phyloP scores from a whole-genome alignment of 202 grass and related monocot species.

The Musa balbisiana region DNA sequence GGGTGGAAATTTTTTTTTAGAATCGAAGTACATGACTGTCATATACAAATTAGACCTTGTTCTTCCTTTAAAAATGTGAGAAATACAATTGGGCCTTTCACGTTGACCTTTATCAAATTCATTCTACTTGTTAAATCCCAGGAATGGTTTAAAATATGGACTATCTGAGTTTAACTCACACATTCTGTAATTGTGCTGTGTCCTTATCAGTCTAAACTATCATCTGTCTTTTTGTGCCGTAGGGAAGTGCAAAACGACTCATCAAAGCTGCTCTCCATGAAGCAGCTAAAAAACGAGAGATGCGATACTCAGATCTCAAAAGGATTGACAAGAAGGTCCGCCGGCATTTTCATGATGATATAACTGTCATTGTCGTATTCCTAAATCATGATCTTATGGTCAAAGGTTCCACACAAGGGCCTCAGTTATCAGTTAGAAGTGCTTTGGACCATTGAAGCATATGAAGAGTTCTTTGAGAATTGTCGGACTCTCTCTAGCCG shows the following conservation, averaged over 20 bases:
- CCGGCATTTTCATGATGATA: slow-evolving; percentile 93
- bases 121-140: neutral
- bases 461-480: neutral
- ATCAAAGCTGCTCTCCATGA: slow-evolving; percentile 91
- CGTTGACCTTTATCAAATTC: neutral
- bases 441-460: slow-evolving; percentile 59
- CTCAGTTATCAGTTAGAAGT: slow-evolving; percentile 62
- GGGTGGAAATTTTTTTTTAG: too few relatives aligned
- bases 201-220: neutral
- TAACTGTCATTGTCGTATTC: slow-evolving; percentile 81
- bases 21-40: too few relatives aligned
- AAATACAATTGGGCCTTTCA: neutral
- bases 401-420: slow-evolving; percentile 33
- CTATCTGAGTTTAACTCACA: slow-evolving; percentile 1
- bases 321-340: slow-evolving; percentile 98
- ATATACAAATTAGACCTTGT: neutral
- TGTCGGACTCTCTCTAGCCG: neutral
- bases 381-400: slow-evolving; percentile 48
- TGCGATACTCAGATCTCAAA: slow-evolving; percentile 87
- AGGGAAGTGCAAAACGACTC: slow-evolving; percentile 88
- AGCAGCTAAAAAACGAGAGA: slow-evolving; percentile 87
- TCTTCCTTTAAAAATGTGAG: too few relatives aligned
- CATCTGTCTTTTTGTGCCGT: neutral
- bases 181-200: too few relatives aligned
- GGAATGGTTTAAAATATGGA: neutral